Evolutionary conservation across 2,329 filamentous ascomycete species (phyloP).

Genomic region (Aspergillus latus): DNA sequence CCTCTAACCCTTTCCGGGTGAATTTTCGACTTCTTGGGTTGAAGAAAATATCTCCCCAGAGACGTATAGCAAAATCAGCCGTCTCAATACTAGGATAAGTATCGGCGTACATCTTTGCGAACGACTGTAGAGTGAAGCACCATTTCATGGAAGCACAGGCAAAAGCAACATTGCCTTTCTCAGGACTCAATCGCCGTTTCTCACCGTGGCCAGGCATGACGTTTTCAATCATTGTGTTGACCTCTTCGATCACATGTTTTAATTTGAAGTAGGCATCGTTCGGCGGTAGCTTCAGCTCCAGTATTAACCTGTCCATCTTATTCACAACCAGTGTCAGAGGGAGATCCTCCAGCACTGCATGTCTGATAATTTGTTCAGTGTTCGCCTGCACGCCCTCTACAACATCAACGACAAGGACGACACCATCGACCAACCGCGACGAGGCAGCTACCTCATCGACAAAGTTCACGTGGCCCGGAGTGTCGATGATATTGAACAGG

Average conservation of each 20-base stretch:
- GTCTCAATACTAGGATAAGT: constrained; percentile 79
- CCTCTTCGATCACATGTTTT: constrained; percentile 97
- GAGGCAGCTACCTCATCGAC: constrained; percentile 93
- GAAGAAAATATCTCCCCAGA: constrained; percentile 98
- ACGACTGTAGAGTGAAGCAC: constrained; percentile 93
- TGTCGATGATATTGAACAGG: constrained; percentile 91
- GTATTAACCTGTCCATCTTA: constrained; percentile 93
- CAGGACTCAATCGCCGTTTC: constrained; percentile 79
- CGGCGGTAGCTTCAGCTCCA: constrained; percentile 91
- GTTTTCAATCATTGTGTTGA: constrained; percentile 93
- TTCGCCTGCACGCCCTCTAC: constrained; percentile 99
- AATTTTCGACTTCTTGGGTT: constrained; percentile 90
- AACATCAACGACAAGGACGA: constrained; percentile 91
- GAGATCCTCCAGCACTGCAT: constrained; percentile 85
- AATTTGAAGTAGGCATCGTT: constrained; percentile 98
- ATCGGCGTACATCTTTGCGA: constrained; percentile 94
- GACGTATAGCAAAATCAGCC: constrained; percentile 75
- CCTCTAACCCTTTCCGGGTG: constrained; percentile 80
- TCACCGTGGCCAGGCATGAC: constrained; percentile 79
- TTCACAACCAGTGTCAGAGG: constrained; percentile 90
- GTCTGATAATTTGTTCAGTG: constrained; percentile 95
- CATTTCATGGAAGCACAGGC: constrained; percentile 91
- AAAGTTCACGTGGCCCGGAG: constrained; percentile 96
- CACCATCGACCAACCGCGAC: constrained; percentile 81
- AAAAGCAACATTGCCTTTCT: constrained; percentile 98